Base-by-base conservation (phyloP, 352 stramenopile species). In the Globisporangium paroecandrum region DNA sequence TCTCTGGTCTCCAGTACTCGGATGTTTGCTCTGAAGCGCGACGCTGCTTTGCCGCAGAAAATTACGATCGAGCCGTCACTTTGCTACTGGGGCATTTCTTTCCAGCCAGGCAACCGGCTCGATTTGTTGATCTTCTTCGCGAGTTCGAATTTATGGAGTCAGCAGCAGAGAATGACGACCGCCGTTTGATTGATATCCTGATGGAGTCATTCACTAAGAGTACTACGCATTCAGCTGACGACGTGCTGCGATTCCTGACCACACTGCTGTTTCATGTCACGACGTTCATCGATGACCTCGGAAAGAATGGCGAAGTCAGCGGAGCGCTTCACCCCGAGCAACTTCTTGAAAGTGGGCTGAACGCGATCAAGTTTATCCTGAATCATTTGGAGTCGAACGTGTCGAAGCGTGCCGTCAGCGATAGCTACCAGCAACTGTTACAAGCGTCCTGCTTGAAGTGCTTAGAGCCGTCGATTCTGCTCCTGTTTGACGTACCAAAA, bases 21-120 rank as follows among this genome's bases (percentile, higher is more conserved):
- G 79, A 90, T 32, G 76, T 89, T 15, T 85, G 76, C 63, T 75
- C 73, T 5, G 81, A 90, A 68, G 81, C 80, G 27, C 72, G 70
- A 58, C 69, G 77, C n/a, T 72, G 75, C 34, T 77, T 79, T 56
- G 71, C 77, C 9, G 59, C 64, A 41, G 74, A 59, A 34, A 60
- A 76, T 20, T 76, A 88, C 36, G 74, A 89, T 53, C 63, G 74
- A 24, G 79, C 83, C 7, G 63, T 86, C 10, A 73, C 68, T 0
- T 51, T 76, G 58, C 51, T 90, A 24, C 59, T 89, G 1, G 70
- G 43, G 1, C 75, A 90, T 57, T 90, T 89, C 38, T 90, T 90
- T 38, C 79, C 84, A 15, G 63, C 64, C 22, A 79, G 75, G 1
- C 79, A 89, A 43, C 53, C 57, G 18, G 69, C 78, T 8, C 80